A percentile compares a stretch with the other conserved stretches of the same genome.
Evolutionary conservation across 1,284 basidiomycete species (phyloP).

Genomic region (Crucibulum cyathiforme): DNA sequence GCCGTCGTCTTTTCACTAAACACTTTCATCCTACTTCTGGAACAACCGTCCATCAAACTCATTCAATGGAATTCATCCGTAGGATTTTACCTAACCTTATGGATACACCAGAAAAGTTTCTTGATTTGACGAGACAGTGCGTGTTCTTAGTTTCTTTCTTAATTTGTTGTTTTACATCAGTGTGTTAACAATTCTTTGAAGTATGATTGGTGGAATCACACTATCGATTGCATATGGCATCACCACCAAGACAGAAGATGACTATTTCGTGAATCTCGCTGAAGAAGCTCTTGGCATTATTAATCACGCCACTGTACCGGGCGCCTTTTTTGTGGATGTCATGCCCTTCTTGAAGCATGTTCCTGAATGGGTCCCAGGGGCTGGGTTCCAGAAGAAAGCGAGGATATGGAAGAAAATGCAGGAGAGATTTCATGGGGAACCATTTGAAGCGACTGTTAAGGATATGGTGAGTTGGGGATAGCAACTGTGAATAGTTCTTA

Average conservation of each 20-base stretch:
- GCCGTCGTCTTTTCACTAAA: slow-evolving; percentile 26
- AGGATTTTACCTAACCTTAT: slow-evolving; percentile 33
- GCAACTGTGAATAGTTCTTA: too few species aligned
- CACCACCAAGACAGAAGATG: neutral
- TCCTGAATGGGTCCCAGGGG: slow-evolving; percentile 54
- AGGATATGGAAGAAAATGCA: slow-evolving; percentile 30
- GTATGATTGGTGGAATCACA: neutral
- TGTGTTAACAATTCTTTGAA: neutral
- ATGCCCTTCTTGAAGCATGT: slow-evolving; percentile 41
- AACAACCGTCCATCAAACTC: slow-evolving; percentile 22
- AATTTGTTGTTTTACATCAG: neutral
- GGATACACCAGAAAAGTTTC: slow-evolving; percentile 31
- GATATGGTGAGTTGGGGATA: slow-evolving; percentile 7
- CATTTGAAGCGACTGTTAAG: slow-evolving; percentile 36
- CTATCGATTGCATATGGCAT: neutral
- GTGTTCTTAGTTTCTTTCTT: slow-evolving; percentile 4
- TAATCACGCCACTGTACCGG: slow-evolving; percentile 12
- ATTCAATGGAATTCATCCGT: slow-evolving; percentile 24
- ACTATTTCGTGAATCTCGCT: neutral
- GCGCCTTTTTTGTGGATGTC: slow-evolving; percentile 28
- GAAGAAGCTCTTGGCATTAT: neutral
- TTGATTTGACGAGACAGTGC: slow-evolving; percentile 35
- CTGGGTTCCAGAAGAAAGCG: slow-evolving; percentile 49
- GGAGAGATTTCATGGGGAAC: slow-evolving; percentile 30
- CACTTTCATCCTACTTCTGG: slow-evolving; percentile 24